Percentiles rank a stretch among this genome's conserved stretches.
These are phyloP conservation scores for Bonia amplexicaulis DNA, from an alignment of 176 grass and related monocot genomes.

Conservation along the genomic window DNA sequence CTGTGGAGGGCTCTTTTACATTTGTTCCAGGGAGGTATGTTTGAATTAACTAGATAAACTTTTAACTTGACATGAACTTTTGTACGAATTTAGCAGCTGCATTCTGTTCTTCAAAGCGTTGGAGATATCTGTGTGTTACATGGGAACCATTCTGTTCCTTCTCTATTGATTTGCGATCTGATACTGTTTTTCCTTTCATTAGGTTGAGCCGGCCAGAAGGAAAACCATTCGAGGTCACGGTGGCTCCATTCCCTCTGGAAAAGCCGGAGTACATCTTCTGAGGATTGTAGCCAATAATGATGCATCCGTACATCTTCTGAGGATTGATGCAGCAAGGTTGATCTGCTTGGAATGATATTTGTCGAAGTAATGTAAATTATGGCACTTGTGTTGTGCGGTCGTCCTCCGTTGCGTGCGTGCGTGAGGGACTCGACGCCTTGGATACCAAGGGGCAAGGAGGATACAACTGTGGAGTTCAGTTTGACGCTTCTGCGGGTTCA, in stretches of 20 bases:
- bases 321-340: background rate
- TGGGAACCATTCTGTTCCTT: background rate
- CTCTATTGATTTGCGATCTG: background rate
- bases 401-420: no score
- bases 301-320: constrained; percentile 60
- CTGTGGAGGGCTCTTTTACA: constrained; percentile 74
- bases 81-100: background rate
- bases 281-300: background rate
- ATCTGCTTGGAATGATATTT: background rate
- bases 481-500: background rate
- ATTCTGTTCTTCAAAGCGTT: background rate
- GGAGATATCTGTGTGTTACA: background rate
- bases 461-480: background rate
- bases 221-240: constrained; percentile 62
- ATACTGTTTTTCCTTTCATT: constrained; percentile 13
- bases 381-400: background rate
- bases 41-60: background rate
- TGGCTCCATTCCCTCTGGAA: constrained; percentile 55
- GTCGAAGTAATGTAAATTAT: background rate
- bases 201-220: constrained; percentile 76
- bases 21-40: constrained; percentile 91
- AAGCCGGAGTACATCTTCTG: constrained; percentile 67
- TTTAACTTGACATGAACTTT: background rate
- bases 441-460: background rate
- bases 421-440: no score